A percentile compares a stretch with the other conserved stretches of the same genome.
Evolutionary conservation across 2,329 filamentous ascomycete genomes (phyloP).

Genomic region (Aspergillus caelatus): DNA sequence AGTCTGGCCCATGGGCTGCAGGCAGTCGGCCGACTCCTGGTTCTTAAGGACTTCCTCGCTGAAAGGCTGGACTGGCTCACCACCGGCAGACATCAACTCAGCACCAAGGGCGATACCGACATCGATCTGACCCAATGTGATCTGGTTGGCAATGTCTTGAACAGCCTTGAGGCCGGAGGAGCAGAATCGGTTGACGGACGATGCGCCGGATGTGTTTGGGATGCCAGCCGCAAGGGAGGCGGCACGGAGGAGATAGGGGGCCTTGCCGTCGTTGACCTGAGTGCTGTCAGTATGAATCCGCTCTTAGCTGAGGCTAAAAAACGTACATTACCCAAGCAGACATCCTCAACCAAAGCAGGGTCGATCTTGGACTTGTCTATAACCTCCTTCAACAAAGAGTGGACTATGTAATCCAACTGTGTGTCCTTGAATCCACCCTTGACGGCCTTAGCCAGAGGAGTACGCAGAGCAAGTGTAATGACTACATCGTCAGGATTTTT

Average conservation of each 20-base stretch:
- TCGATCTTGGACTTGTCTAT: conserved; percentile 74
- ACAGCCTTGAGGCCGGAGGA: conserved; percentile 94
- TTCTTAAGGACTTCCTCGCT: conserved; percentile 73
- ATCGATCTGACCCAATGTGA: conserved; percentile 77
- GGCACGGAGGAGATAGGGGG: conserved; percentile 87
- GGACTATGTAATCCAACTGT: conserved; percentile 80
- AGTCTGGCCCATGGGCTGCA: conserved; percentile 97
- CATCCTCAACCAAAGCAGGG: conserved; percentile 81
- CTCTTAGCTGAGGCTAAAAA: conserved; percentile 1
- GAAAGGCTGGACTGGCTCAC: conserved; percentile 74
- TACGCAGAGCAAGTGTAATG: conserved; percentile 89
- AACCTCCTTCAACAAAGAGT: conserved; percentile 78
- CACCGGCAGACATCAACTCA: conserved; percentile 80
- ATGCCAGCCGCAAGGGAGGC: conserved; percentile 89
- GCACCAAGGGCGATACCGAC: conserved; percentile 85
- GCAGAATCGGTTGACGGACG: conserved; percentile 92
- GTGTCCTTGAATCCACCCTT: conserved; percentile 98
- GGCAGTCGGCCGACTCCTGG: conserved; percentile 81
- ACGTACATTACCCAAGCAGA: conserved; percentile 86
- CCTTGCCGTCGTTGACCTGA: conserved; percentile 79
- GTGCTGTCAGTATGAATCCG: conserved; percentile 1
- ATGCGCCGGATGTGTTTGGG: conserved; percentile 83
- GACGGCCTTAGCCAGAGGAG: conserved; percentile 81
- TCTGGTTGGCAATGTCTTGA: conserved; percentile 91
- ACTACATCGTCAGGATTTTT: conserved; percentile 97